Evolutionary conservation across 2,329 filamentous ascomycete genomes (phyloP).

Genomic region (Trichoderma polysporum): DNA sequence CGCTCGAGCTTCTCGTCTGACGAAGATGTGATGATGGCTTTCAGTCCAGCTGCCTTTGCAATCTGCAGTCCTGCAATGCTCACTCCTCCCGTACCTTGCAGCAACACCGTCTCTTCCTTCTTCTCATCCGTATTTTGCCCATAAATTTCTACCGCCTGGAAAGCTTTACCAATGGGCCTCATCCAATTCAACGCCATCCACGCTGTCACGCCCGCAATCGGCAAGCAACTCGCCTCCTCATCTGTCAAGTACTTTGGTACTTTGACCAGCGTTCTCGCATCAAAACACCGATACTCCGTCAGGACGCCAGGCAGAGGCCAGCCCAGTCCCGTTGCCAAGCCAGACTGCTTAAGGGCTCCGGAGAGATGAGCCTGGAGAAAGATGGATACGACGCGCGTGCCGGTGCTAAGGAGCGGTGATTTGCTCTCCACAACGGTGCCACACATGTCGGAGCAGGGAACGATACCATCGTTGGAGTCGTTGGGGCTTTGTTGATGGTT

Average conservation of each 20-base stretch:
- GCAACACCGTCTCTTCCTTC: constrained; percentile 42
- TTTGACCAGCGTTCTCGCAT: constrained; percentile 53
- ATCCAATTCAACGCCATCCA: constrained; percentile 66
- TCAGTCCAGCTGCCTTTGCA: constrained; percentile 51
- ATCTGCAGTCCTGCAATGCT: constrained; percentile 53
- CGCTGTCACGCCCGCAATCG: constrained; percentile 62
- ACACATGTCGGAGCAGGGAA: constrained; percentile 71
- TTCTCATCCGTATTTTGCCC: constrained; percentile 28
- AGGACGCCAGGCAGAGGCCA: constrained; percentile 59
- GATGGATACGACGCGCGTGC: constrained; percentile 66
- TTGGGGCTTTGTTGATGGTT: constrained; percentile 52
- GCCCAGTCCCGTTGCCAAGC: constrained; percentile 59
- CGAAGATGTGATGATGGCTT: constrained; percentile 54
- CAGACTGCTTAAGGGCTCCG: constrained; percentile 57
- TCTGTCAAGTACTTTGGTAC: constrained; percentile 57
- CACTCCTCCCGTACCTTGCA: constrained; percentile 58
- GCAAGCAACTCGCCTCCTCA: constrained; percentile 60
- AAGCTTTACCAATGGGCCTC: constrained; percentile 50
- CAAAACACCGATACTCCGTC: constrained; percentile 60
- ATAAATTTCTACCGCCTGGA: constrained; percentile 23
- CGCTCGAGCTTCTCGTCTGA: constrained; percentile 51
- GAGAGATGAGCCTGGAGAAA: constrained; percentile 59
- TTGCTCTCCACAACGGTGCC: constrained; percentile 52
- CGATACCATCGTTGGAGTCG: constrained; percentile 38
- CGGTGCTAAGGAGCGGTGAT: constrained; percentile 45